Conservation (phyloP, 164 flowering plant species). For the Dillenia suffruticosa region DNA sequence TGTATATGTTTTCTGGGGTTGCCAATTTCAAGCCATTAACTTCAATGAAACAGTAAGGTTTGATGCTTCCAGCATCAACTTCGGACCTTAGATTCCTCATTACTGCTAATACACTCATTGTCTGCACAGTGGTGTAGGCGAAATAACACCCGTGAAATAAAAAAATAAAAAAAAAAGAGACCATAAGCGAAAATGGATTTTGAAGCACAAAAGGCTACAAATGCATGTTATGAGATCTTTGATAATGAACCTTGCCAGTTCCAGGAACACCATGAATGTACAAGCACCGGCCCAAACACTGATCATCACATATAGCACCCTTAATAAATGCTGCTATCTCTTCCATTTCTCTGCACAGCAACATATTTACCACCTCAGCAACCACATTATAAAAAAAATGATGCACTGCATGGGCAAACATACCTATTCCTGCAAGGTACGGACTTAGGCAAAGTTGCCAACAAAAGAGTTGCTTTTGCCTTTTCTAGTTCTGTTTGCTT, state of each 20-base stretch:
- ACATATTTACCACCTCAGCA: not conserved
- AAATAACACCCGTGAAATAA: not conserved
- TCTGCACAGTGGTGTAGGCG: constrained; percentile 47
- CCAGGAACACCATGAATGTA: constrained; percentile 99
- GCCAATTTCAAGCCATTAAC: constrained; percentile 92
- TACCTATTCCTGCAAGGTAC: constrained; percentile 90
- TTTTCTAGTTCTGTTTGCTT: constrained; percentile 86
- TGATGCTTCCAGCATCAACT: constrained; percentile 71
- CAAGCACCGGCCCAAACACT: constrained; percentile 91
- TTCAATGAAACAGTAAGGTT: constrained; percentile 82
- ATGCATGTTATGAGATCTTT: not conserved
- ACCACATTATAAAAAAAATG: not conserved
- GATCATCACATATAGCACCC: constrained; percentile 76
- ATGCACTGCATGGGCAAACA: constrained; percentile 14
- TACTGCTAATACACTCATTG: constrained; percentile 91
- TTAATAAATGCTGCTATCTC: constrained; percentile 82
- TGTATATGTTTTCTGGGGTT: constrained; percentile 85
- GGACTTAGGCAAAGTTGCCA: constrained; percentile 81
- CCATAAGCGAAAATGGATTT: not conserved
- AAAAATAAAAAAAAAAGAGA: not conserved
- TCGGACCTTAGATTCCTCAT: constrained; percentile 79
- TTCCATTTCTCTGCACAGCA: constrained; percentile 75
- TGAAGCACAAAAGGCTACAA: no score
- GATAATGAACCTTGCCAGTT: constrained; percentile 78
- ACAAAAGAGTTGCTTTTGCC: constrained; percentile 71